Base-by-base conservation (phyloP, 345 rosid species). In the Ceriops zippeliana region DNA sequence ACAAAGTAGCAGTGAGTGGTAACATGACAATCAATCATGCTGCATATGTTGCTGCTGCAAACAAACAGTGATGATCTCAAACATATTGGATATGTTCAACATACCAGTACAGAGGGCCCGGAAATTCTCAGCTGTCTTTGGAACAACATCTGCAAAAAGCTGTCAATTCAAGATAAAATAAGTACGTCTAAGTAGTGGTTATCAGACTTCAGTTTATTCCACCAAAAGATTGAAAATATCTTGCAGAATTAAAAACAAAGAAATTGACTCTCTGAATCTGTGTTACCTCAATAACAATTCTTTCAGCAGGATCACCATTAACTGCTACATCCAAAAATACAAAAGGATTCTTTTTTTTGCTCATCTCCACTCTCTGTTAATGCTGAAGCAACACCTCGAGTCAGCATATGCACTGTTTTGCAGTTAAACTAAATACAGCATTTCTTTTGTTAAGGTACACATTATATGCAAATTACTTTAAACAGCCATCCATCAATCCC, bases 41-140 rank as follows among this genome's bases (percentile, higher is more conserved):
- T 22, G 58, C 69, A 56, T 4, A 2, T 11, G 49, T 42, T 13
- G 19, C 19, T 3, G 49, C 19, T 13, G 49, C 59, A 56, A 15
- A 26, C 59, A 22, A 56, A 27, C 10, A 24, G 1, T 27, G 16
- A 54, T 22, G 15, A 1, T 54, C 30, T 22, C 16, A 11, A 54
- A 20, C 28, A 42, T 22, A 60, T 47, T 11, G 60, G 16, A 21
- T 10, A 21, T 27, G 1, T 30, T 65, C 30, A 68, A 70, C 35
- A 42, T 85, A 92, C 99, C 99, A 79, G 96, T 89, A 75, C 97
- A 96, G 56, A 96, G 96, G 67, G 93, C 90, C 62, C 97, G 90
- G 53, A 96, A 96, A 82, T 96, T 96, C 71, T 96, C 98, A 0
- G 95, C 93, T 21, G 99, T 90, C 87, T 78, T 90, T 24, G 98